Evolutionary conservation across 441 rosid species (phyloP), one percentile per base, ranked within the genome.

Genomic region (Codiaeum variegatum): DNA sequence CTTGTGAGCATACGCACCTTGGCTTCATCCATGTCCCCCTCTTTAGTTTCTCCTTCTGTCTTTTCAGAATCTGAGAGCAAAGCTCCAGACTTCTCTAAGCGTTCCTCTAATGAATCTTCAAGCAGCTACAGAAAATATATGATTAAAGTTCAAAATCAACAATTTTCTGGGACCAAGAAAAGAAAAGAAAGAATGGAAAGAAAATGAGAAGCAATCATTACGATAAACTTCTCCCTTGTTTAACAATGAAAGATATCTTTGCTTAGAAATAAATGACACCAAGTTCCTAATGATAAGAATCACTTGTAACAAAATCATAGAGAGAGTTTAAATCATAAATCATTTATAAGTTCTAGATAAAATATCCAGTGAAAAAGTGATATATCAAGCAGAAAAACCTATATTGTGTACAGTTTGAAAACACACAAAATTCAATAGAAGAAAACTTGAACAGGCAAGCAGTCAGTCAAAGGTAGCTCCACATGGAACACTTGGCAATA

Each of bases 81-180:
- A 80, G 83, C 83, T 32, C 94, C 98, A 0, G 85, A 84, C 83
- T 90, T 93, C 83, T 93, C 97, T 70, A 93, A 84, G 75, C 88
- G 91, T 62, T 89, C 97, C 84, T 96, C 99, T 61, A 96, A 73
- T 55, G 92, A 87, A 84, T 93, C 97, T 83, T 96, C 99, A 52
- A 96, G 98, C 83, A 93, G 83, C 99, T 96, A 72, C n/a, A 73
- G 73, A n/a, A 75, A 70, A 65, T 24, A 71, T 68, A 69, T 40
- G 26, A 64, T 76, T 42, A 58, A 70, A 77, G 49, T 52, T 34
- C 31, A 73, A 28, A 72, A 51, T 59, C 12, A 76, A 72, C 69
- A 67, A 67, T 18, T 19, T 31, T 46, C 18, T 65, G 31, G 63
- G 21, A 55, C 13, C 52, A 58, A 76, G 51, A 29, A 62, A 67